Evolutionary conservation across 2,329 filamentous ascomycete species (phyloP), one percentile per base, ranked within the genome.

Genomic region (Shiraia sp.): DNA sequence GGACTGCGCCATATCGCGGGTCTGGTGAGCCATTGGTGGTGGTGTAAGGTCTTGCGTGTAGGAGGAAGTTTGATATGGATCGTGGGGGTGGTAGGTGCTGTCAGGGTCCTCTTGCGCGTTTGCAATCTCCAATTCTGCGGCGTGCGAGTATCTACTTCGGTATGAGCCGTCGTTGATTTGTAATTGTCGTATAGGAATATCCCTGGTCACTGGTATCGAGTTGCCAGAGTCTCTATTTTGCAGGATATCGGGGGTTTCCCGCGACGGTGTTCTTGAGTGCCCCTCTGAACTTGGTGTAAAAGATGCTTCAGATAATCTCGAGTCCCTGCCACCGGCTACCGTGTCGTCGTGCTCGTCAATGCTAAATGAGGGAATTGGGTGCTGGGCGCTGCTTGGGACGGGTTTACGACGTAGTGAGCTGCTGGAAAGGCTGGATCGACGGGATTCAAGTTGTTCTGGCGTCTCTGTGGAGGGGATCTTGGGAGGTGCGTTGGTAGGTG

Each of bases 221-320:
- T 47, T 47, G 35, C 44, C 51, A 4, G 55, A 61, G 40, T 64
- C 49, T 41, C 55, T 51, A 24, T 51, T 46, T 29, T 47, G 47
- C 22, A 26, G 47, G n/a, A 49, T 50, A 32, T 68, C 63, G 30
- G 59, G 50, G 14, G 59, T 65, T 23, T 71, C 68, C 42, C 65
- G 47, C 3, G 68, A 70, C 1, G 58, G 51, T 29, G 61, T 63
- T 47, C 63, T 61, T 17, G 68, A 70, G 47, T 70, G 66, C 3
- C 60, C 59, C 16, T 46, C 45, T 9, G 63, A 66, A 43, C 63
- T 70, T 10, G 57, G 50, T 25, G 51, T 49, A 14, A 65, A 45
- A 27, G 66, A 69, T 22, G 64, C 66, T 9, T 48, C 60, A 5
- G 64, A 70, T 45, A 67, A 60, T 42, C 59, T 55, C 25, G 63